These are phyloP conservation scores for Sapria himalayana DNA, from an alignment of 345 rosid genomes.

Conservation along the genomic window DNA sequence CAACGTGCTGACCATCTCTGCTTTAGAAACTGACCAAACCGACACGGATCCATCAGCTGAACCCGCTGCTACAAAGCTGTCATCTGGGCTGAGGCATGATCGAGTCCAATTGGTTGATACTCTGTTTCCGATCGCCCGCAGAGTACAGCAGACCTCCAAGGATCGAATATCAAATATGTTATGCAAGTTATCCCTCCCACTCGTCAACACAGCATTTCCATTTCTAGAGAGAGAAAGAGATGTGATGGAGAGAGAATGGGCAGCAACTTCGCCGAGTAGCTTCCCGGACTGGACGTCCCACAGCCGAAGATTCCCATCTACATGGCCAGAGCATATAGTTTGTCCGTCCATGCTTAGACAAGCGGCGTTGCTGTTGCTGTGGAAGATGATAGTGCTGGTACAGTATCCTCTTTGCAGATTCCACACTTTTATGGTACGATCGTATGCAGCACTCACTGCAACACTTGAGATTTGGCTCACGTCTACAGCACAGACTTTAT, in stretches of 20 bases:
- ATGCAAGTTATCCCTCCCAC: conserved; percentile 86
- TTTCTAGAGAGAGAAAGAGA: conserved; percentile 50
- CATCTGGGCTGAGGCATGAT: conserved; percentile 80
- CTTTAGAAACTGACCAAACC: conserved; percentile 65
- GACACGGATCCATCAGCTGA: conserved; percentile 67
- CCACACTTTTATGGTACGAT: conserved; percentile 92
- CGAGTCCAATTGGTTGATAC: conserved; percentile 92
- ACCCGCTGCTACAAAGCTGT: conserved; percentile 75
- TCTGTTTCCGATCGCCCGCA: conserved; percentile 64
- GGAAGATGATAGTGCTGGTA: conserved; percentile 67
- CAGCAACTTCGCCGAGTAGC: conserved; percentile 69
- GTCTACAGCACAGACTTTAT: conserved; percentile 89
- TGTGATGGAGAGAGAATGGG: conserved; percentile 67
- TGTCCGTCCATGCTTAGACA: conserved; percentile 73
- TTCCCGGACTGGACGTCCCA: conserved; percentile 90
- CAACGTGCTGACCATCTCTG: conserved; percentile 45
- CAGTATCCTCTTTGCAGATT: conserved; percentile 94
- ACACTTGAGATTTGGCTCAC: conserved; percentile 78
- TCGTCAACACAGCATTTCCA: conserved; percentile 53
- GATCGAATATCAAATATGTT: conserved; percentile 70
- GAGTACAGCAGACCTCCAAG: conserved; percentile 61
- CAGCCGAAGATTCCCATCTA: conserved; percentile 81
- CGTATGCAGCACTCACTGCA: conserved; percentile 80
- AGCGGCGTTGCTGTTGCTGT: conserved; percentile 77
- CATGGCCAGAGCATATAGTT: conserved; percentile 85